phyloP scores from a whole-genome alignment of 192 early-diverging fungal genomes.

The Backusella luteola region DNA sequence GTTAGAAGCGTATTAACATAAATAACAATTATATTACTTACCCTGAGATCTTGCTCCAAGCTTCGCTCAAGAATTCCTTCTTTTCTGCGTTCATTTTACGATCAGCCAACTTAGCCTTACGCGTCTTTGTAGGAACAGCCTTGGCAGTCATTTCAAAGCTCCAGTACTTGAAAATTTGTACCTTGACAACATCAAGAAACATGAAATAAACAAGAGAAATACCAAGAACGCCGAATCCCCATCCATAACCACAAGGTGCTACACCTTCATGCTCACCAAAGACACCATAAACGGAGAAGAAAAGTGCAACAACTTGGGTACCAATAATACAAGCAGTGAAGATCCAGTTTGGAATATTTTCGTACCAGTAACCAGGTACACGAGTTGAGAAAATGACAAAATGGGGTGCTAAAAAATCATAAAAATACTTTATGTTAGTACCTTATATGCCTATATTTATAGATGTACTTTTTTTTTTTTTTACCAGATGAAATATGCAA shows the following conservation, averaged over 20 bases:
- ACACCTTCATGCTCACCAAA: constrained; percentile 60
- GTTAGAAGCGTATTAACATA: neutral
- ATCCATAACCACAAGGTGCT: constrained; percentile 66
- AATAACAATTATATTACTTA: neutral
- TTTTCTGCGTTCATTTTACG: constrained; percentile 37
- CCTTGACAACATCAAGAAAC: constrained; percentile 89
- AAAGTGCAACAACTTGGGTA: constrained; percentile 89
- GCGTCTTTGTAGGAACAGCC: constrained; percentile 68
- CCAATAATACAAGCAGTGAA: constrained; percentile 83
- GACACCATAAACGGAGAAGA: constrained; percentile 68
- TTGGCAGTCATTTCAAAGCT: constrained; percentile 87
- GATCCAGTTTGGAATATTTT: constrained; percentile 75
- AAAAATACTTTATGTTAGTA: neutral
- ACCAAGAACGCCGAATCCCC: constrained; percentile 70
- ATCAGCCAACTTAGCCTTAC: constrained; percentile 58
- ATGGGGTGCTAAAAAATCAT: constrained; percentile 47
- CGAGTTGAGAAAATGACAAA: constrained; percentile 96
- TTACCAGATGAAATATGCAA: constrained; percentile 79
- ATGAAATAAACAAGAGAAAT: constrained; percentile 81
- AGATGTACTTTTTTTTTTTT: neutral
- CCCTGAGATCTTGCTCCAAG: constrained; percentile 5
- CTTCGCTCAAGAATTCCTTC: neutral
- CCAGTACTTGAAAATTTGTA: constrained; percentile 80
- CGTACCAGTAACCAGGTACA: constrained; percentile 84
- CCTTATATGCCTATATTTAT: neutral